Percentiles rank a stretch among this genome's conserved stretches.
Conservation (phyloP, 1,139 yeast genomes). For the Geotrichum klebahnii region DNA sequence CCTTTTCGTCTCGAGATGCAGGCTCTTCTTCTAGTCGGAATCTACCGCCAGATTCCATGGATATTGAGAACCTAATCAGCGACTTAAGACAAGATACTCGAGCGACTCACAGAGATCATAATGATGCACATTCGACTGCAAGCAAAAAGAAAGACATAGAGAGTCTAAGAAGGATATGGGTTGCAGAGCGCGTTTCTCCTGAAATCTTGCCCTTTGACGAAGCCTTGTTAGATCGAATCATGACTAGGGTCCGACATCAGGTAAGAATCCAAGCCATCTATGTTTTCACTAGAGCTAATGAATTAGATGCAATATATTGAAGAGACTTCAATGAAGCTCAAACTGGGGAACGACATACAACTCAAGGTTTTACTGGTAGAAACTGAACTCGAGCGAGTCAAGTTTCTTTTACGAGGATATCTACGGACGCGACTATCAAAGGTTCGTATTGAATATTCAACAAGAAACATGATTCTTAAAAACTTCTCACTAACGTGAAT, state of each 20-base stretch:
- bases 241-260: constrained; percentile 59
- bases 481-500: background rate
- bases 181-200: constrained; percentile 80
- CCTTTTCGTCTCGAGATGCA: background rate
- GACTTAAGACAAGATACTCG: constrained; percentile 10
- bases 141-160: constrained; percentile 24
- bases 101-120: background rate
- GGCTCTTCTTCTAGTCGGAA: background rate
- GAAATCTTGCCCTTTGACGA: constrained; percentile 72
- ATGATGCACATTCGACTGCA: background rate
- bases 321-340: constrained; percentile 51
- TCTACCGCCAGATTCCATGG: constrained; percentile 4
- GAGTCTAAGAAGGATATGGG: constrained; percentile 63
- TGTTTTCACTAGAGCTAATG: background rate
- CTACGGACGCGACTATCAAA: constrained; percentile 62
- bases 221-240: constrained; percentile 52
- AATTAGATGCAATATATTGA: constrained; percentile 60
- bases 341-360: constrained; percentile 62
- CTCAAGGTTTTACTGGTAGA: constrained; percentile 79
- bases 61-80: constrained; percentile 11
- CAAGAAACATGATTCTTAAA: background rate
- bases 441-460: constrained; percentile 13
- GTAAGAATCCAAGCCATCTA: constrained; percentile 19
- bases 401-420: constrained; percentile 73
- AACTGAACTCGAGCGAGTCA: constrained; percentile 83